Base-by-base conservation (phyloP, 371 early-diverging fungal species). In the Lichtheimia ramosa region DNA sequence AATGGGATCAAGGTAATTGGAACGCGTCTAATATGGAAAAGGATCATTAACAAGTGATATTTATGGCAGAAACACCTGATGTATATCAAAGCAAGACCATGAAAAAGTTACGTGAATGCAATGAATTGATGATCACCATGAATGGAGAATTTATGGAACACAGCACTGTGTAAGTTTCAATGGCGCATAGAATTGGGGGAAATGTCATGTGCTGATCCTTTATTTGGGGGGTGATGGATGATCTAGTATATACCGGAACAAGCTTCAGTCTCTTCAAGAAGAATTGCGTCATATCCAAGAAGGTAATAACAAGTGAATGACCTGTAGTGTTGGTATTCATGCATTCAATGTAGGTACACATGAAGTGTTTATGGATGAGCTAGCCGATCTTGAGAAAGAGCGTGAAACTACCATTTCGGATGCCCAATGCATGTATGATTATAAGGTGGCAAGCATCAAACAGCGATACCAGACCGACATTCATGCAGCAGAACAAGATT, bases 131-230 rank as follows among this genome's bases (percentile, higher is more conserved):
- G 65, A 73, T 70, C 24, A 73, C 74, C 70, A 69, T 79, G 72
- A 76, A 75, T 58, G 69, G 65, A 64, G 79, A 79, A 43, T 79
- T 79, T 63, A 68, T 72, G 70, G 75, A 79, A 59, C 71, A 73
- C 58, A 67, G 68, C 28, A 71, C 73, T 57, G 71, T 73, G 79
- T 75, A 68, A 66, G 73, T 69, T 43, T 42, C 34, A 51, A 54
- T 58, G 56, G 43, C 53, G 64, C 53, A 58, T 51, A 58, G 15
- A 10, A 3, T 13, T 13, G 39, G 20, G 51, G 18, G 51, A 51
- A 34, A 25, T 7, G 25, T 23, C 15, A 18, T 49, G 16, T 23
- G 42, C 27, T 20, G 55, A 59, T 67, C 21, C 56, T 66, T 8
- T 41, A 24, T 54, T 6, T 25, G 25, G 21, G 46, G 48, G 24